Percentiles rank a stretch among this genome's conserved stretches.
Evolutionary conservation across 2,329 filamentous ascomycete species (phyloP).

Genomic region (Verticillium zaregamsianum): DNA sequence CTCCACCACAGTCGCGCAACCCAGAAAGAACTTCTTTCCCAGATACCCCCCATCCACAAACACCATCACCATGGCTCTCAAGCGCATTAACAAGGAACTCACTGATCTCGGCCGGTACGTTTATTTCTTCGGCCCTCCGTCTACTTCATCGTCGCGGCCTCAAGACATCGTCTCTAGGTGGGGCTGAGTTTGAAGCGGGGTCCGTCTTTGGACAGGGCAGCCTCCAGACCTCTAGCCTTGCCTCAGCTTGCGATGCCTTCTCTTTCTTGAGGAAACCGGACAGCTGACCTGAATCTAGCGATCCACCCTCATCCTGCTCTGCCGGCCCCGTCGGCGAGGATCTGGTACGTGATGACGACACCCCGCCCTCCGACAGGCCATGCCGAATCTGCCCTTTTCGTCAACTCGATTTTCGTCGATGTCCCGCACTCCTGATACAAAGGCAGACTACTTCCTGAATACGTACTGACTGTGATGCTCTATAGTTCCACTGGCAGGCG

Average conservation of each 20-base stretch:
- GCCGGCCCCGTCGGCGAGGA: conserved; percentile 96
- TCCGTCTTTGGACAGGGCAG: conserved; percentile 9
- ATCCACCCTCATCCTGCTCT: conserved; percentile 97
- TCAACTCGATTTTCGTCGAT: not conserved
- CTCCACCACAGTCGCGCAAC: not conserved
- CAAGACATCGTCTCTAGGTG: conserved; percentile 28
- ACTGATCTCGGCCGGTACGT: conserved; percentile 80
- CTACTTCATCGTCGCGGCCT: conserved; percentile 19
- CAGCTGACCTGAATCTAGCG: conserved; percentile 52
- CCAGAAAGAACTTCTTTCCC: conserved; percentile 1
- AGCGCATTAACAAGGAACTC: conserved; percentile 94
- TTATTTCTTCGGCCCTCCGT: conserved; percentile 7
- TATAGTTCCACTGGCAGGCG: conserved; percentile 99
- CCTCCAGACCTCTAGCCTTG: not conserved
- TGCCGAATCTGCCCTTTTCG: not conserved
- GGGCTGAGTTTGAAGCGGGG: conserved; percentile 31
- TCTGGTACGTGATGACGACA: conserved; percentile 66
- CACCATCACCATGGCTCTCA: conserved; percentile 67
- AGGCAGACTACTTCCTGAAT: not conserved
- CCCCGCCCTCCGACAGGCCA: not conserved
- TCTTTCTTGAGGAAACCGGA: not conserved
- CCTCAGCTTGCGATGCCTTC: not conserved
- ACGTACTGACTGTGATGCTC: conserved; percentile 7
- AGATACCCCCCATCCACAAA: conserved; percentile 18
- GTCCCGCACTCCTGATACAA: too few relatives aligned